Conservation (phyloP, 2,329 filamentous ascomycete species). For the Trichoderma semiorbis region DNA sequence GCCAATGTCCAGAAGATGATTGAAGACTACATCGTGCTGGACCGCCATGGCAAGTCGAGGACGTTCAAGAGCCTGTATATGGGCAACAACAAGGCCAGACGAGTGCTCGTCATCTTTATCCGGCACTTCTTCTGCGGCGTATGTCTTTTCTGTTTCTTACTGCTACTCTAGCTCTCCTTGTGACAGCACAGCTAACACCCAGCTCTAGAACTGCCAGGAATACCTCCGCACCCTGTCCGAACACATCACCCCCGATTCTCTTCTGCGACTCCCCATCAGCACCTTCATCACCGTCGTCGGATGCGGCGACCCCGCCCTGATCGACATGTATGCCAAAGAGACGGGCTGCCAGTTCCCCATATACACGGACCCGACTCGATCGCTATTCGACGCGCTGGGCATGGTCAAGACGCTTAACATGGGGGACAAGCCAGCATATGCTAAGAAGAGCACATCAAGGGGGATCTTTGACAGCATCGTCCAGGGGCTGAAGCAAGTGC, state of each 20-base stretch:
- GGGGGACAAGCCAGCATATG: slow-evolving; percentile 61
- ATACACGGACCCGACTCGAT: slow-evolving; percentile 69
- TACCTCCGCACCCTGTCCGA: slow-evolving; percentile 63
- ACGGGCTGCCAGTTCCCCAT: slow-evolving; percentile 69
- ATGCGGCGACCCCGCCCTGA: slow-evolving; percentile 66
- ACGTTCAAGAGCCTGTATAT: slow-evolving; percentile 62
- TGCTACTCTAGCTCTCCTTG: neutral
- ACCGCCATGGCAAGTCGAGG: slow-evolving; percentile 56
- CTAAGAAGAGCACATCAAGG: slow-evolving; percentile 52
- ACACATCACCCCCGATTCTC: slow-evolving; percentile 52
- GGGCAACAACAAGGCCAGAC: slow-evolving; percentile 49
- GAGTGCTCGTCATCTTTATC: slow-evolving; percentile 69
- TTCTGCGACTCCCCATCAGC: slow-evolving; percentile 47
- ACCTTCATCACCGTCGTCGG: slow-evolving; percentile 69
- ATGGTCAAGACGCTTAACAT: slow-evolving; percentile 63
- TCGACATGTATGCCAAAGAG: slow-evolving; percentile 60
- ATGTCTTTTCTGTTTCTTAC: slow-evolving; percentile 34
- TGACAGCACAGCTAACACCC: slow-evolving; percentile 19
- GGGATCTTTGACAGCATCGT: slow-evolving; percentile 50
- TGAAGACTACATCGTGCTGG: slow-evolving; percentile 56
- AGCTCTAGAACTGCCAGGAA: slow-evolving; percentile 66
- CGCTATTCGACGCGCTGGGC: slow-evolving; percentile 63
- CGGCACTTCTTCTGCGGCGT: slow-evolving; percentile 80
- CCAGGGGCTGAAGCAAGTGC: slow-evolving; percentile 58
- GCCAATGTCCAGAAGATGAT: slow-evolving; percentile 47